Evolutionary conservation across 192 early-diverging fungal species (phyloP), one percentile per base, ranked within the genome.

Genomic region (Gorgonomyces haynaldii): DNA sequence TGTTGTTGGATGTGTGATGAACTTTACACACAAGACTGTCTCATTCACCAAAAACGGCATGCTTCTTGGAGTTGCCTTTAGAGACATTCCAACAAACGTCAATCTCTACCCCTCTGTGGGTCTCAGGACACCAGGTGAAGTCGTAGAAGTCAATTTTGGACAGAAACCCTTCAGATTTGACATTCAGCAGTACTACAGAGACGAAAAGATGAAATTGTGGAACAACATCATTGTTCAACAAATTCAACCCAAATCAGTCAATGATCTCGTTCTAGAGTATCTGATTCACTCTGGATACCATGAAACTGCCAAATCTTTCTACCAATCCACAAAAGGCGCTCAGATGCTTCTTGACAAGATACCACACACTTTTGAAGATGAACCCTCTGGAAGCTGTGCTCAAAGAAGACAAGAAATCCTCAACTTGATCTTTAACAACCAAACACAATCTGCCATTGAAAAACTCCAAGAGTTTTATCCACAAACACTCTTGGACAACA

Each of bases 31-130:
- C 43, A 72, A 59, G 37, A 73, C 78, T 7, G 66, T 83, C 3
- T 92, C 91, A 52, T 99, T 88, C 57, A 97, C 91, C 5, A 91
- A 85, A 50, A 97, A 97, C 56, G 96, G 96, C 13, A 56, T 72
- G 7, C 71, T 73, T 50, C 74, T 89, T n/a, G 81, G 63, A 59
- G 45, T 40, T 22, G 57, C 43, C 35, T 40, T 52, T 17, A 51
- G 55, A 60, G 65, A 29, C 56, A 57, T 30, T 53, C 59, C 37
- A 60, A 64, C 37, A 10, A 43, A 43, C 13, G 42, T 28, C 4
- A 31, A 31, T 8, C 41, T 86, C 2, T 89, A 79, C 51, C 85
- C 86, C 5, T 75, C 70, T 0, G 69, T 91, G 35, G 88, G 86
- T 0, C 57, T 88, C 42, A 55, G 82, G 29, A 86, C 88, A 2